Percentiles rank a stretch among this genome's conserved stretches.
These are phyloP conservation scores for Zarea fungicola DNA, from an alignment of 2,329 filamentous ascomycete species.

Conservation along the genomic window DNA sequence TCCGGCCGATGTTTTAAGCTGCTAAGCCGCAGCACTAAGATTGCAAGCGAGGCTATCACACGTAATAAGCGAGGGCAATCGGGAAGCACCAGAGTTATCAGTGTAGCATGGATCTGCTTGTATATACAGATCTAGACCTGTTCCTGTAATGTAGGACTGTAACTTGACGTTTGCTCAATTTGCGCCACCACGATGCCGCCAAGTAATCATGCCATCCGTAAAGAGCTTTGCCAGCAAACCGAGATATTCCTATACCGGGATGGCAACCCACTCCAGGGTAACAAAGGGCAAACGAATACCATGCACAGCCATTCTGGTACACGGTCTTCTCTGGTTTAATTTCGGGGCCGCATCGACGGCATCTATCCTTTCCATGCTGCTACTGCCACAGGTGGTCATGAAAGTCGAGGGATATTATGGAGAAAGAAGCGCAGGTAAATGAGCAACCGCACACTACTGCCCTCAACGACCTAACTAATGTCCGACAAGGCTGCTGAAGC, in stretches of 20 bases:
- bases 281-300: not conserved
- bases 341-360: not conserved
- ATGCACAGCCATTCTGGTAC: not conserved
- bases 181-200: no score
- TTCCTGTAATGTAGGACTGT: not conserved
- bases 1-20: no score
- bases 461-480: not conserved
- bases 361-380: not conserved
- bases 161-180: not conserved
- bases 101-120: no score
- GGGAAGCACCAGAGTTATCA: no score
- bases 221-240: constrained; percentile 1
- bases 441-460: not conserved
- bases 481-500: constrained; percentile 32
- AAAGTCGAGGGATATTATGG: constrained; percentile 24
- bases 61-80: no score
- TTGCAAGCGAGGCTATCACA: no score
- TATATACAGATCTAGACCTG: no score
- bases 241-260: constrained; percentile 14
- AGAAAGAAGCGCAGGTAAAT: constrained; percentile 34
- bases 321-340: not conserved
- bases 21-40: no score
- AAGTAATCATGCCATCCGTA: not conserved
- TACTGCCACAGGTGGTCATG: constrained; percentile 7
- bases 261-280: not conserved